Base-by-base conservation (phyloP, 2,329 filamentous ascomycete genomes). In the Pleurostoma richardsiae region DNA sequence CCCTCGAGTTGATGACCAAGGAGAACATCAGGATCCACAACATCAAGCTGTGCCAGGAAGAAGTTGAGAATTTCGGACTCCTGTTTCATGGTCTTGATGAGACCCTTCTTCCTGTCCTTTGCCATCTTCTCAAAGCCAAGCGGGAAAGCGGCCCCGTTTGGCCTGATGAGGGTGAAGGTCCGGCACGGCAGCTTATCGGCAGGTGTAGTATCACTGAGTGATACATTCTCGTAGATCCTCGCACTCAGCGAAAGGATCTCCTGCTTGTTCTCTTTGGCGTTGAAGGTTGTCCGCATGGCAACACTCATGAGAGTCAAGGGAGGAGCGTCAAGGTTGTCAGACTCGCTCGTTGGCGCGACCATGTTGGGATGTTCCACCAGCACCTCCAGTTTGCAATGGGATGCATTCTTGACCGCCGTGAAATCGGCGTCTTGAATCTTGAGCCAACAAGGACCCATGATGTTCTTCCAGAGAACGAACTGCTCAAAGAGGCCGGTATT, bases 401-500 rank as follows among this genome's bases (percentile, higher is more conserved):
- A 99, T 8, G 90, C 88, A 57, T 96, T 96, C 66, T 90, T 92
- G 55, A 97, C 77, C 5, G 86, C 76, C 19, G 79, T 78, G 62
- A 95, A 96, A 63, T 96, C 85, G 30, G 88, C 88, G 54, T 87
- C 85, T 54, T 90, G 80, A 46, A 99, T 94, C 61, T 86, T 91
- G 41, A 99, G 79, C 94, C 94, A 99, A 65, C 94, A 97, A 30
- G 94, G 94, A 2, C 94, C 94, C 92, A 96, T 99, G 57, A 99
- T 88, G 61, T 96, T 95, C 71, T 96, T 97, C 88, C 91, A 96
- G 4, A 99, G 77, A 26, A 99, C 94, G 61, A 99, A 99, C 58
- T 99, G 94, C 67, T 99, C 94, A 57, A 99, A 99, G 1, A 99
- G 76, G 1, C 89, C 83, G 0, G 94, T 99, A 64, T 94, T 96